Evolutionary conservation across 208 protist species (phyloP).

Genomic region (Crithidia expoeki): DNA sequence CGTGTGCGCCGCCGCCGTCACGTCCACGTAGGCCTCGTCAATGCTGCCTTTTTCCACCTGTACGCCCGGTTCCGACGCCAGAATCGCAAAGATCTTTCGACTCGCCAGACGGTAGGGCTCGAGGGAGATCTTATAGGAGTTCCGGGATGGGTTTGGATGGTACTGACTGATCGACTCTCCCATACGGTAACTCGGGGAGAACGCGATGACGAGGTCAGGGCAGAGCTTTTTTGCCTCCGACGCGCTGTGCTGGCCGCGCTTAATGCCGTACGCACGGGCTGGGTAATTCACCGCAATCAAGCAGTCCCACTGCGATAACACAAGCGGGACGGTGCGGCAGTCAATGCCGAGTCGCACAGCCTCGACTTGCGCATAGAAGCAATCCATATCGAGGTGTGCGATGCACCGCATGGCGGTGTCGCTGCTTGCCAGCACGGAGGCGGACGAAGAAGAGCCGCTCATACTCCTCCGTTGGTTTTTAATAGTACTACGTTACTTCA

Average conservation of each 20-base stretch:
- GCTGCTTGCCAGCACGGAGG: not conserved
- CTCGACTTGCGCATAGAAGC: conserved; percentile 94
- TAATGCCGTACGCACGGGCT: conserved; percentile 68
- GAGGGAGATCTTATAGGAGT: conserved; percentile 78
- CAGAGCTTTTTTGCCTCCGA: not conserved
- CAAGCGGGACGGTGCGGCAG: conserved; percentile 59
- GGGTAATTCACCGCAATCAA: conserved; percentile 92
- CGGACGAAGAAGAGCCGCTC: too few relatives aligned
- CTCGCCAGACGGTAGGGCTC: conserved; percentile 87
- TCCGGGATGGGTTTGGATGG: conserved; percentile 45
- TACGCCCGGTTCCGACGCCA: conserved; percentile 55
- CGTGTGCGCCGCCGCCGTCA: conserved; percentile 63
- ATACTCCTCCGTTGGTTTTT: too few relatives aligned
- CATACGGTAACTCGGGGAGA: conserved; percentile 60
- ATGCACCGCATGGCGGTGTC: conserved; percentile 50
- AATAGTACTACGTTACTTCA: too few relatives aligned
- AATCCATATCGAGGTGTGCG: conserved; percentile 92
- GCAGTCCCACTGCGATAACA: conserved; percentile 78
- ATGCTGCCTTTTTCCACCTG: conserved; percentile 73
- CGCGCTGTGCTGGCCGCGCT: conserved; percentile 2
- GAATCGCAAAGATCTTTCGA: conserved; percentile 68
- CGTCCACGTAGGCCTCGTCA: conserved; percentile 91
- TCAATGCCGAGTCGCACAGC: conserved; percentile 58
- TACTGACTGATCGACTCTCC: conserved; percentile 63
- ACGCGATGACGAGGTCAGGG: conserved; percentile 21